Evolutionary conservation across 164 flowering plant species (phyloP).

Genomic region (Sextonia rubra): DNA sequence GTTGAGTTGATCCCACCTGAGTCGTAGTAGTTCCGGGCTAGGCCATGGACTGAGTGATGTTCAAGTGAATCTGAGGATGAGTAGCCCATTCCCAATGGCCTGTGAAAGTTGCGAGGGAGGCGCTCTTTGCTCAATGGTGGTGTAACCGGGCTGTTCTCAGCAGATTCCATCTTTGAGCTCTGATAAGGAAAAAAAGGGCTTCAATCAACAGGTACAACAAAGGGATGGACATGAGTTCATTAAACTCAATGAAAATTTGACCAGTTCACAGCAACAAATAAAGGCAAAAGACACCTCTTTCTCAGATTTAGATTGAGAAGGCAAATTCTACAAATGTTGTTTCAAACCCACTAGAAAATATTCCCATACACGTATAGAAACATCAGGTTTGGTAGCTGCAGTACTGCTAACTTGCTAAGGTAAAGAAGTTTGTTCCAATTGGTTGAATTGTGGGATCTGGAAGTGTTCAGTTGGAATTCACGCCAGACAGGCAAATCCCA

Average conservation of each 20-base stretch:
- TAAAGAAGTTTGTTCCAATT: no score
- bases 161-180: constrained; percentile 68
- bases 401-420: no score
- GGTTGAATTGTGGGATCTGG: no score
- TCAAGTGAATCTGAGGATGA: constrained; percentile 88
- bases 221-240: background rate
- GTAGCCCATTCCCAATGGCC: constrained; percentile 53
- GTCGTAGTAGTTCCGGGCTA: constrained; percentile 32
- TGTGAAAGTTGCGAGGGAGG: constrained; percentile 52
- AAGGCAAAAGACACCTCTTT: background rate
- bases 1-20: constrained; percentile 58
- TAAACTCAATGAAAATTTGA: background rate
- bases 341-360: no score
- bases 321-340: no score
- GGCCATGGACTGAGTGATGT: constrained; percentile 53
- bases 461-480: no score
- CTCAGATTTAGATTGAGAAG: no score
- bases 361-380: no score
- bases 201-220: background rate
- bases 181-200: constrained; percentile 17
- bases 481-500: no score
- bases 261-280: no score
- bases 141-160: constrained; percentile 70
- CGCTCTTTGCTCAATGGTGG: constrained; percentile 77
- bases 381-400: no score